A percentile compares a stretch with the other conserved stretches of the same genome.
Conservation (phyloP, 2,329 filamentous ascomycete genomes). For the Alternaria dauci region DNA sequence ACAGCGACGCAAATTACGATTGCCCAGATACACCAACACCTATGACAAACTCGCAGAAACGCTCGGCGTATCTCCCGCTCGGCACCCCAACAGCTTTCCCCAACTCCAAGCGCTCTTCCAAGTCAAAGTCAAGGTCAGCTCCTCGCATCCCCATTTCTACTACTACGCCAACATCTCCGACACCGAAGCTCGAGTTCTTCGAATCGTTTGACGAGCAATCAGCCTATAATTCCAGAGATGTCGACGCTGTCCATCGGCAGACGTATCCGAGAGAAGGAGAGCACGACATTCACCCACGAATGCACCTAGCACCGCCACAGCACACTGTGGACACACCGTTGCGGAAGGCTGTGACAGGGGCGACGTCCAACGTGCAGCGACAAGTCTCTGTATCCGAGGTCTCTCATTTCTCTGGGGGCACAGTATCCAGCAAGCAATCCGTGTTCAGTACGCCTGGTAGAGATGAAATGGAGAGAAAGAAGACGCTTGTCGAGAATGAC, state of each 20-base stretch:
- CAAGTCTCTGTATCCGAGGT: constrained; percentile 8
- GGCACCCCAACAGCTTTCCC: background rate
- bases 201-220: background rate
- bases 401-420: constrained; percentile 10
- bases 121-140: background rate
- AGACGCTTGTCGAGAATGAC: constrained; percentile 30
- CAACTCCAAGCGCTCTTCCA: background rate
- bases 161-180: background rate
- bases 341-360: background rate
- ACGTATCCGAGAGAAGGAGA: background rate
- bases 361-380: background rate
- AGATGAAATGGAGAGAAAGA: constrained; percentile 46
- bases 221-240: background rate
- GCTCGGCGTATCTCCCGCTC: constrained; percentile 24
- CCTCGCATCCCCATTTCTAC: background rate
- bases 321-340: background rate
- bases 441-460: constrained; percentile 40
- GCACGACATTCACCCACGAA: background rate
- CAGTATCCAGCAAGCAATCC: constrained; percentile 14
- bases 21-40: constrained; percentile 34
- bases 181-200: background rate
- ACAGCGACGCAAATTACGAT: background rate
- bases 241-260: background rate
- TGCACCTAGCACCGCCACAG: background rate
- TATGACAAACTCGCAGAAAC: constrained; percentile 26